Evolutionary conservation across 768 basidiomycete species (phyloP).

Genomic region (Favolaschia claudopus): DNA sequence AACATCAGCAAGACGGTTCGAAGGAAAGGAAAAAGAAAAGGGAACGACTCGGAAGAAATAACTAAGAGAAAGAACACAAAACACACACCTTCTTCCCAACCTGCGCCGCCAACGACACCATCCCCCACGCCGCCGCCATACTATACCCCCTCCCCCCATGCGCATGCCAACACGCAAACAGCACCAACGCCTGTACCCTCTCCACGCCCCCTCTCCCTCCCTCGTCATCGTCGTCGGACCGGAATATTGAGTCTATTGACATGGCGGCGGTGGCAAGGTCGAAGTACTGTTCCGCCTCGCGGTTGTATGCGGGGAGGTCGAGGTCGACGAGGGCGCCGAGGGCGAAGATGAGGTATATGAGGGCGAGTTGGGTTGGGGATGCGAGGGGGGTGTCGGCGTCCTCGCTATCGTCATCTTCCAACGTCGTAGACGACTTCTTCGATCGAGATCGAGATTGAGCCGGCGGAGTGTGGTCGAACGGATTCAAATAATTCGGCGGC

Average conservation of each 20-base stretch:
- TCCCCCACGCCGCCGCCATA: slow-evolving; percentile 41
- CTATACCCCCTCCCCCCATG: slow-evolving; percentile 38
- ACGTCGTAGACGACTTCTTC: no score
- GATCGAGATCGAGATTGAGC: no score
- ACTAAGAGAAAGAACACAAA: no score
- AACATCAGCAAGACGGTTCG: not conserved
- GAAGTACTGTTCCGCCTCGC: slow-evolving; percentile 53
- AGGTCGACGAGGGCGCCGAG: slow-evolving; percentile 23
- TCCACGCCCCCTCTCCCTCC: no score
- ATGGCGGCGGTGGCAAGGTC: slow-evolving; percentile 48
- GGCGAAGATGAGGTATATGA: slow-evolving; percentile 25
- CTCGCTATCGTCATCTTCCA: no score
- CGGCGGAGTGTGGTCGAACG: no score
- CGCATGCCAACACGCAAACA: slow-evolving; percentile 45
- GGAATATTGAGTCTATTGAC: slow-evolving; percentile 45
- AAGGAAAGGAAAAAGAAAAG: not conserved
- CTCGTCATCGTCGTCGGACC: slow-evolving; percentile 46
- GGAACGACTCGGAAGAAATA: no score
- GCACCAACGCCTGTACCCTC: slow-evolving; percentile 47
- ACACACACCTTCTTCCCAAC: slow-evolving; percentile 40
- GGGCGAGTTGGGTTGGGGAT: slow-evolving; percentile 20
- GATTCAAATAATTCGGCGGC: no score
- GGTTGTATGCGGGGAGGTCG: slow-evolving; percentile 33
- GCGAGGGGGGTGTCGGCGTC: not conserved
- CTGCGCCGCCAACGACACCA: no score